Evolutionary conservation across 768 basidiomycete species (phyloP).

Genomic region (Suillus decipiens): DNA sequence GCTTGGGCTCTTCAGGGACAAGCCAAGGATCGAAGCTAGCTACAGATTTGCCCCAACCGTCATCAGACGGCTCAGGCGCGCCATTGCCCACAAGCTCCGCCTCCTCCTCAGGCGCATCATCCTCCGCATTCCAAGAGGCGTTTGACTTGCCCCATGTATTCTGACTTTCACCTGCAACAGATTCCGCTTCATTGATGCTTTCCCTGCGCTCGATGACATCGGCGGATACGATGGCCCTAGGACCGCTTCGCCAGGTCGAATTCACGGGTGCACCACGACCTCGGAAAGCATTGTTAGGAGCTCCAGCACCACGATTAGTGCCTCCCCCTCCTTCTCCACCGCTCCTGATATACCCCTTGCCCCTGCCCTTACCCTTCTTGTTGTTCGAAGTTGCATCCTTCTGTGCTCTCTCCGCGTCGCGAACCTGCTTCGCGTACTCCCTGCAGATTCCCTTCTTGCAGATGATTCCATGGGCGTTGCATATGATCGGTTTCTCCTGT

Average conservation of each 20-base stretch:
- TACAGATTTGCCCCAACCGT: slow-evolving; percentile 27
- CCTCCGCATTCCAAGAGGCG: not conserved
- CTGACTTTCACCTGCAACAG: not conserved
- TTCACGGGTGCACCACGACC: slow-evolving; percentile 33
- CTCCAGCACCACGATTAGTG: not conserved
- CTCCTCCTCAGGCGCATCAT: slow-evolving; percentile 14
- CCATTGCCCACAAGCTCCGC: not conserved
- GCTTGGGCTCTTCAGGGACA: not conserved
- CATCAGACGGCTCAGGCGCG: slow-evolving; percentile 19
- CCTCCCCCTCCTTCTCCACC: slow-evolving; percentile 10
- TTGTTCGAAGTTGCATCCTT: slow-evolving; percentile 12
- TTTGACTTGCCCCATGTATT: slow-evolving; percentile 26
- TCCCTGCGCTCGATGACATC: slow-evolving; percentile 29
- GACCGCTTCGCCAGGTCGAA: slow-evolving; percentile 32
- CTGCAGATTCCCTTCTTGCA: slow-evolving; percentile 40
- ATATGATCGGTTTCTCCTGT: slow-evolving; percentile 19
- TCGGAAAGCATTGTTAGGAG: slow-evolving; percentile 21
- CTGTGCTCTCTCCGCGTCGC: slow-evolving; percentile 19
- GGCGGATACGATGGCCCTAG: slow-evolving; percentile 28
- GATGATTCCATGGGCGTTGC: slow-evolving; percentile 34
- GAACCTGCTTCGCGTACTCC: slow-evolving; percentile 32
- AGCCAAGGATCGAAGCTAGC: slow-evolving; percentile 26
- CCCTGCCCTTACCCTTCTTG: slow-evolving; percentile 22
- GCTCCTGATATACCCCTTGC: slow-evolving; percentile 1
- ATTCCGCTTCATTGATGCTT: slow-evolving; percentile 6